A percentile compares a stretch with the other conserved stretches of the same genome.
phyloP scores from a whole-genome alignment of 2,329 filamentous ascomycete genomes.

The Diaporthe vaccinii region DNA sequence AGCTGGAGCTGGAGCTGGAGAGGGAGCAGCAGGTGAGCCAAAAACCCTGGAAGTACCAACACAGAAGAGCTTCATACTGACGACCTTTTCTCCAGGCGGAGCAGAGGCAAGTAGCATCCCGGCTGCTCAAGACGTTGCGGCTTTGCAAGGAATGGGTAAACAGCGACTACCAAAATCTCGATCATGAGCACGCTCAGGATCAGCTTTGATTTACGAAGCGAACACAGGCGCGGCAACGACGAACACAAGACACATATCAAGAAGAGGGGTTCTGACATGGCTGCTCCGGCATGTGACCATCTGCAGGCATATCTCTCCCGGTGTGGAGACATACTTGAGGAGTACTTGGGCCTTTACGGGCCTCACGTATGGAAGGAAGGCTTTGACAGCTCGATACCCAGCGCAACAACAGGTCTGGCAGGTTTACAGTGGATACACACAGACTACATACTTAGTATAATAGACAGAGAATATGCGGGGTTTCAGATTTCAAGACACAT shows the following conservation, averaged over 20 bases:
- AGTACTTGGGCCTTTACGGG: neutral
- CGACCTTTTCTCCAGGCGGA: neutral
- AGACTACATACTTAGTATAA: slow-evolving; percentile 24
- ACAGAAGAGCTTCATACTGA: neutral
- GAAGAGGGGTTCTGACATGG: neutral
- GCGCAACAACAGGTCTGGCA: slow-evolving; percentile 8
- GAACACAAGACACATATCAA: neutral
- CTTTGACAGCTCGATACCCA: slow-evolving; percentile 15
- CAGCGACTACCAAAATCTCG: slow-evolving; percentile 16
- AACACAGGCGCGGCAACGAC: neutral
- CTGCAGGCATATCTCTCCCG: neutral
- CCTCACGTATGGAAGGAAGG: neutral
- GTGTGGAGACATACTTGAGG: neutral
- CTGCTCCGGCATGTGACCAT: neutral
- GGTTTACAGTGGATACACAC: neutral
- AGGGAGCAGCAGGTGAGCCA: neutral
- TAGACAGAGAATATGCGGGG: neutral
- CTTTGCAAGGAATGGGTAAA: slow-evolving; percentile 33
- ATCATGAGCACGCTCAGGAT: slow-evolving; percentile 2
- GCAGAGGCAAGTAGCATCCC: no score
- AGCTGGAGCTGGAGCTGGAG: neutral
- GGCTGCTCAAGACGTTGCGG: slow-evolving; percentile 1
- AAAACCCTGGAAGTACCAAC: neutral
- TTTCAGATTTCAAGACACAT: neutral
- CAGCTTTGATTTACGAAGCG: neutral